Evolutionary conservation across 2,329 filamentous ascomycete species (phyloP).

Genomic region (Ilyonectria mors-panacis): DNA sequence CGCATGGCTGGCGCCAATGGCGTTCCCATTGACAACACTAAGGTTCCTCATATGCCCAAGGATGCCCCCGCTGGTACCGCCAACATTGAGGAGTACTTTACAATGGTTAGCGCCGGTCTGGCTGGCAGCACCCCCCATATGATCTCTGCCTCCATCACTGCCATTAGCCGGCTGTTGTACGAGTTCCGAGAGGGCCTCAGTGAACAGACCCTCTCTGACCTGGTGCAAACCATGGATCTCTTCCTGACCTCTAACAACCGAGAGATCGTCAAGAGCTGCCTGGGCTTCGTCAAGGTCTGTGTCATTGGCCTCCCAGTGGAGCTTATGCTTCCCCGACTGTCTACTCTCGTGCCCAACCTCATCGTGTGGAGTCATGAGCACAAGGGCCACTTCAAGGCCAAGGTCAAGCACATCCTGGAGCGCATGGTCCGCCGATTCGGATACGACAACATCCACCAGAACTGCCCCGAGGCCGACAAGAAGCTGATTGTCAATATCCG

Average conservation of each 20-base stretch:
- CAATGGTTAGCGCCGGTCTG: constrained; percentile 96
- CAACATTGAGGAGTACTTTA: constrained; percentile 94
- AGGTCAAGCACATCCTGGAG: constrained; percentile 98
- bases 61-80: constrained; percentile 84
- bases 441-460: constrained; percentile 81
- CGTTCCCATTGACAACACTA: constrained; percentile 84
- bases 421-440: constrained; percentile 94
- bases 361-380: constrained; percentile 98
- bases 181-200: constrained; percentile 84
- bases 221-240: constrained; percentile 95
- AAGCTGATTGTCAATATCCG: constrained; percentile 96
- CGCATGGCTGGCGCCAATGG: constrained; percentile 79
- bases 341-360: constrained; percentile 86
- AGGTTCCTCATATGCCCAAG: constrained; percentile 88
- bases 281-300: constrained; percentile 97
- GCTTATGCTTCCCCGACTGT: constrained; percentile 83
- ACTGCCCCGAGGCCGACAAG: constrained; percentile 87
- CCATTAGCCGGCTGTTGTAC: constrained; percentile 92
- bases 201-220: constrained; percentile 80
- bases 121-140: constrained; percentile 95
- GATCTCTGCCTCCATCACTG: constrained; percentile 97
- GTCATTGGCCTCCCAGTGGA: constrained; percentile 87
- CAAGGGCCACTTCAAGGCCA: constrained; percentile 95
- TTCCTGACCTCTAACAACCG: constrained; percentile 97
- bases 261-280: constrained; percentile 93